Percentiles rank a stretch among this genome's conserved stretches.
These are phyloP conservation scores for Schwanniomyces occidentalis DNA, from an alignment of 805 yeast species.

Conservation along the genomic window DNA sequence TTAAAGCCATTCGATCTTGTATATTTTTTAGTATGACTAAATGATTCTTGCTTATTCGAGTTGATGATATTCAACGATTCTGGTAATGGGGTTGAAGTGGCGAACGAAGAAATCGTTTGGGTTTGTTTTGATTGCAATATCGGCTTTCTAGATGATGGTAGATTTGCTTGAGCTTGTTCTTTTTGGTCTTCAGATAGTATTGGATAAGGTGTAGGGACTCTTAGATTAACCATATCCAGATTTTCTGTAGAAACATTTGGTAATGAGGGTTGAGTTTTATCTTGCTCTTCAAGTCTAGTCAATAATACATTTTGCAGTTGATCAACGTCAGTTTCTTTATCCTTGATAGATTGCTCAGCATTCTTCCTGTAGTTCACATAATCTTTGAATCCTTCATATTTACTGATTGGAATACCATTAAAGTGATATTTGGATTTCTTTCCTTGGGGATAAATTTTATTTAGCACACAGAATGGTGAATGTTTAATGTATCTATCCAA, in stretches of 20 bases:
- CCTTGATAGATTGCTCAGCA: no score
- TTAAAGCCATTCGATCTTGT: no score
- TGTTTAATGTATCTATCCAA: constrained; percentile 39
- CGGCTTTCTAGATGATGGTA: not conserved
- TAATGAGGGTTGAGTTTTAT: no score
- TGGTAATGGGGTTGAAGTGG: not conserved
- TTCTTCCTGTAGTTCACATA: no score
- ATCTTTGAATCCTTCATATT: constrained; percentile 18
- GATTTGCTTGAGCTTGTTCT: not conserved
- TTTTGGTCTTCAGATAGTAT: not conserved
- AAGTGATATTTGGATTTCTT: constrained; percentile 12
- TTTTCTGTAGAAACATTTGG: no score
- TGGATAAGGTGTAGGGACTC: not conserved
- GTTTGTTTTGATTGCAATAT: not conserved
- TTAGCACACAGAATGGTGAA: constrained; percentile 29
- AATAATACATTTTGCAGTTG: no score
- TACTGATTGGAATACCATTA: constrained; percentile 13
- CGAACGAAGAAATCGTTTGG: no score
- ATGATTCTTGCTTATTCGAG: not conserved
- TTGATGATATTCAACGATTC: not conserved
- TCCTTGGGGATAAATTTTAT: constrained; percentile 14
- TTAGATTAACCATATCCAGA: no score
- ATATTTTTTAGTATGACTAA: no score
- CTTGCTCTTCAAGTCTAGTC: no score
- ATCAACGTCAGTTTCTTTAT: no score